Evolutionary conservation across 1,139 yeast species (phyloP), one percentile per base, ranked within the genome.

Genomic region (Blastobotrys petasosporus): DNA sequence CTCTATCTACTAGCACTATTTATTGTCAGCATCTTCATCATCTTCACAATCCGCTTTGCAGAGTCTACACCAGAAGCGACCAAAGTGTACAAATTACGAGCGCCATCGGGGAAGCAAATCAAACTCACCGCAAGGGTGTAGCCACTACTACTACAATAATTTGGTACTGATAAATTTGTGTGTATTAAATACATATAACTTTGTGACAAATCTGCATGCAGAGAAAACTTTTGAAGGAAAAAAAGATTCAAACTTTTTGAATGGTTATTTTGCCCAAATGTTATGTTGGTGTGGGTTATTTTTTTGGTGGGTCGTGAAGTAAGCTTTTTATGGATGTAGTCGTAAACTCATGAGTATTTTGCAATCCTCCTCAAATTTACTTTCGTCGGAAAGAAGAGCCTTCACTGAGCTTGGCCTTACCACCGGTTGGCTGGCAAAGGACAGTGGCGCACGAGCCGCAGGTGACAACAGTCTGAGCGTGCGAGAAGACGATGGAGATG

Each of bases 301-400:
- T n/a, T n/a, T n/a, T n/a, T n/a, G n/a, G n/a, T n/a, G n/a, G n/a
- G n/a, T n/a, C n/a, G n/a, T n/a, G n/a, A n/a, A n/a, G n/a, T n/a
- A n/a, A n/a, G n/a, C n/a, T n/a, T 10, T 35, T 35, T 23, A 8
- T 23, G 30, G n/a, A 17, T 35, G 16, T 9, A 9, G 44, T 41
- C 44, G 44, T 41, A 33, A 35, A 41, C 20, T 23, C 23, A 34
- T 38, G n/a, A 31, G 16, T 37, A 23, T 35, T 32, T 12, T 33
- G 40, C 33, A 37, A 38, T n/a, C 32, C n/a, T 23, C 5, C 11
- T 38, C 29, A 13, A 36, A 62, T 67, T 82, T 88, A 92, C 85
- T 92, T 92, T 79, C 86, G 86, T 84, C 98, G 88, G 94, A 87
- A 92, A 68, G 98, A 92, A 70, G 94, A 85, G 72, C 98, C 98